These are phyloP conservation scores for Mycena filopes DNA, from an alignment of 768 basidiomycete genomes.

Conservation along the genomic window DNA sequence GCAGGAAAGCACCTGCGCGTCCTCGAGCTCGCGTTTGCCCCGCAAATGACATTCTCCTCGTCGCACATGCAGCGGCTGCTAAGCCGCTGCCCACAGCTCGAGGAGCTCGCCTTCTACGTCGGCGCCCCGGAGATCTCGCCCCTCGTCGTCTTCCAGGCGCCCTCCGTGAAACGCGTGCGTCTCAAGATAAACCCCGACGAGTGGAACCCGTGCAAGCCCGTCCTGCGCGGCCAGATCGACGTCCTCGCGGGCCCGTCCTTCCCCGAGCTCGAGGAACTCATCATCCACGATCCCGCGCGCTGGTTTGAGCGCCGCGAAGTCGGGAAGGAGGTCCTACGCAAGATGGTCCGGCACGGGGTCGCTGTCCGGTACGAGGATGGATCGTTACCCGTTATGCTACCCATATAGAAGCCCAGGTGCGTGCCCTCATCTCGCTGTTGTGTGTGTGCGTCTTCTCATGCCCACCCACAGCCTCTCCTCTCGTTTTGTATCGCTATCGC, in stretches of 20 bases:
- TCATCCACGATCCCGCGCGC: constrained; percentile 12
- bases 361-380: constrained; percentile 31
- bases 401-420: constrained; percentile 2
- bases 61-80: constrained; percentile 21
- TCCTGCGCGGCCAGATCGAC: constrained; percentile 17
- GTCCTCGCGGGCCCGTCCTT: constrained; percentile 18
- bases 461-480: background rate
- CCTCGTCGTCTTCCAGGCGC: background rate
- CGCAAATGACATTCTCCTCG: constrained; percentile 26
- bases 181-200: constrained; percentile 19
- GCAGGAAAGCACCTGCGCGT: constrained; percentile 13
- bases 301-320: constrained; percentile 15
- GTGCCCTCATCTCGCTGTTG: background rate
- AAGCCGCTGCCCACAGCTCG: constrained; percentile 17
- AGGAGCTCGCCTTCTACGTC: constrained; percentile 27
- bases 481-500: too few relatives aligned
- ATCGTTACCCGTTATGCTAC: background rate
- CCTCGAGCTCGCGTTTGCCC: constrained; percentile 28
- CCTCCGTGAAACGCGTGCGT: constrained; percentile 13
- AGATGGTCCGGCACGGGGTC: constrained; percentile 5
- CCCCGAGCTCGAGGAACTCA: constrained; percentile 10
- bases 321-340: constrained; percentile 12
- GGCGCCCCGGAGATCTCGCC: constrained; percentile 27
- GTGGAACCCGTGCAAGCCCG: constrained; percentile 18
- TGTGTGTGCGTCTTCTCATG: background rate